Conservation (phyloP, 257 asterid genomes). For the Leptodermis oblonga region DNA sequence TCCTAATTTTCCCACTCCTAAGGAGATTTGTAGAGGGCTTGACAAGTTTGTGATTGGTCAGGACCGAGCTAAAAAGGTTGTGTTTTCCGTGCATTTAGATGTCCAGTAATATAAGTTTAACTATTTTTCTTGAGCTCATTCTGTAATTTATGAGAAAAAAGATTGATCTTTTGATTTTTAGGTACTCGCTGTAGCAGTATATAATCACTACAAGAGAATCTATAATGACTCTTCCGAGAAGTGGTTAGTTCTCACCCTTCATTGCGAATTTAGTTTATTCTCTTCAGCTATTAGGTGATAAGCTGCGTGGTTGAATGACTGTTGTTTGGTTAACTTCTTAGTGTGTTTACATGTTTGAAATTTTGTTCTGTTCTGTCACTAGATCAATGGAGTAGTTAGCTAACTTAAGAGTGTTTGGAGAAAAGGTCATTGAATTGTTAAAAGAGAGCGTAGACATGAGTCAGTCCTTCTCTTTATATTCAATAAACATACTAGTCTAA, state of each 20-base stretch:
- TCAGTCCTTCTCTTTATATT: background rate
- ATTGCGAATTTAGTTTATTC: background rate
- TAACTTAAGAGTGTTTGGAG: background rate
- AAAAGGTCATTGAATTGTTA: background rate
- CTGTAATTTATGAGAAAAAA: background rate
- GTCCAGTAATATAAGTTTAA: background rate
- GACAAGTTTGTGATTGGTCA: constrained; percentile 97
- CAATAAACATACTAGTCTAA: constrained; percentile 9
- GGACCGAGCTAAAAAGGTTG: constrained; percentile 94
- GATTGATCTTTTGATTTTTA: constrained; percentile 26
- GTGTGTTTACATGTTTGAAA: background rate
- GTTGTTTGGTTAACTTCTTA: background rate
- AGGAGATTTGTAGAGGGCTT: constrained; percentile 92
- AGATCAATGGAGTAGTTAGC: background rate
- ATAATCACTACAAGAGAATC: constrained; percentile 98
- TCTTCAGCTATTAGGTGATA: background rate
- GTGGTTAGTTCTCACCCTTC: constrained; percentile 51
- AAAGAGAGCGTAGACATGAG: background rate
- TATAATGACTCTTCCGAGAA: constrained; percentile 63
- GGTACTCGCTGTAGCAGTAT: constrained; percentile 98
- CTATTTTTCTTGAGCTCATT: background rate
- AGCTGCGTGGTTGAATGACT: background rate
- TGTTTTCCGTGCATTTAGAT: background rate
- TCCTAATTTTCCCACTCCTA: constrained; percentile 75
- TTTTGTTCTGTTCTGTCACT: background rate